Evolutionary conservation across 495 filamentous ascomycete species (phyloP), one percentile per base, ranked within the genome.

Genomic region (Annulohypoxylon moriforme): DNA sequence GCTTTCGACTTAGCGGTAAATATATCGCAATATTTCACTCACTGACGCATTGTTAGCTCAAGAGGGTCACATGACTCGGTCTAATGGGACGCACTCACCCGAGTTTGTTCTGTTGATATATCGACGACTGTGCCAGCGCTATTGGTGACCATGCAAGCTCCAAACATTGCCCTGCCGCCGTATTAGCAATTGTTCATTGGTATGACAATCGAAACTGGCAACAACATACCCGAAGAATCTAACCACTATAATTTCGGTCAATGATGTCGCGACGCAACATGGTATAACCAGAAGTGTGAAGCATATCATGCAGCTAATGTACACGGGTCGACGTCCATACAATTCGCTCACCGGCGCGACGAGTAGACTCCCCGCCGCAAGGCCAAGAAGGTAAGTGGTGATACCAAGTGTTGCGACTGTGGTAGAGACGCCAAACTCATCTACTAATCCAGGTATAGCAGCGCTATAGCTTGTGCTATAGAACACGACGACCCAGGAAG

Each of bases 391-490:
- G 69, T 96, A 97, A 8, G 89, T 92, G 2, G 93, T 96, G 36
- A 97, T 81, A 0, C 93, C 93, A 6, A 97, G 81, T 1, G 92
- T 92, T 13, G 88, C 87, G 25, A 91, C 71, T 0, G 88, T 85
- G 40, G 86, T 79, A 11, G 73, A 69, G 31, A 89, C 82, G 53
- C 83, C 75, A 75, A 93, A 96, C 58, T 92, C 87, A 16, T 84
- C 76, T 79, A 89, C 88, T 76, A 97, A 85, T 1, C 90, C 88
- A 0, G 88, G 82, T 22, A 89, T 85, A 31, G 88, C 89, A 0
- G 90, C 87, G 14, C 92, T 92, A 79, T 94, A 97, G 63, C 89
- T 91, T 2, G 94, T 97, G 13, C 89, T 92, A 78, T 95, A 96
- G n/a, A 97, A 80, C 24, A 97, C 91, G 72, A 94, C 88, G 11